Evolutionary conservation across 805 yeast genomes (phyloP), one percentile per base, ranked within the genome.

Genomic region (Lachancea sp.): DNA sequence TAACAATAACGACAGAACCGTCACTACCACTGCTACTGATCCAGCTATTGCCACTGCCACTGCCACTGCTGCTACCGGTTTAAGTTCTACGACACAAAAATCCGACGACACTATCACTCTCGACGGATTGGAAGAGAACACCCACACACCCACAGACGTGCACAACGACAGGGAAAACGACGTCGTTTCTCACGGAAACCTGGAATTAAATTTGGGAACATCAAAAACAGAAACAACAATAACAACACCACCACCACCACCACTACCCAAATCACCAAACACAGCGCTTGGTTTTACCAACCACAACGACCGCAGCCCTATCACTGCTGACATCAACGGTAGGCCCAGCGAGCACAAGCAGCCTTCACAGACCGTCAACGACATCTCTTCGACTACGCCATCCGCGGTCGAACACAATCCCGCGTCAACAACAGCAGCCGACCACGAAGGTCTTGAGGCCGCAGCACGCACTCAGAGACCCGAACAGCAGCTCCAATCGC

Each of bases 401-500:
- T 8, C 25, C 25, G 8, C 25, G 4, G 25, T 22, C 25, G 25
- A 22, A 22, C 25, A 22, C 25, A 8, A 4, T 22, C 8, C 25
- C 8, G 8, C 25, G 25, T 22, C 25, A 4, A 22, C 8, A 22
- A 22, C 25, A 6, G 25, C n/a, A n/a, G n/a, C n/a, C n/a, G n/a
- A n/a, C n/a, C n/a, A n/a, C n/a, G n/a, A n/a, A n/a, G n/a, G n/a
- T n/a, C n/a, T n/a, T n/a, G n/a, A n/a, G n/a, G n/a, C n/a, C n/a
- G n/a, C n/a, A n/a, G n/a, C n/a, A n/a, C n/a, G 8, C 25, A 8
- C 4, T 8, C 25, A 22, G 13, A 4, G 20, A 30, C 18, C 43
- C 15, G 43, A 10, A 5, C 22, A 12, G 7, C 36, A 40, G 31
- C 37, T 41, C 29, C 35, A 26, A 20, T 35, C 34, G 34, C 47